Conservation (phyloP, 148 eudicot genomes). For the Chenopodium quinoa region DNA sequence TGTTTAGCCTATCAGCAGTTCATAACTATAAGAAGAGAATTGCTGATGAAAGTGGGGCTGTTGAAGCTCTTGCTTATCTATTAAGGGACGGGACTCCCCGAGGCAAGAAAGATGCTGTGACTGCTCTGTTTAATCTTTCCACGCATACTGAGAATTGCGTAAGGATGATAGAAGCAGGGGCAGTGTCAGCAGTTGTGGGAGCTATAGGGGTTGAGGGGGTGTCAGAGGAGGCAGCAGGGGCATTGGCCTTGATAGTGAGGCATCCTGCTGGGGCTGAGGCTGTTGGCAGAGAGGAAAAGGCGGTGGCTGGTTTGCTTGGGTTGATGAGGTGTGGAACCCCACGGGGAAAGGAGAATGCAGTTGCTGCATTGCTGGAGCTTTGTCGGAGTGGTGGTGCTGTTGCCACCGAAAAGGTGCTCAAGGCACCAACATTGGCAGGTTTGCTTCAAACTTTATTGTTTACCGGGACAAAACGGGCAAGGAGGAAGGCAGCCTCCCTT, state of each 20-base stretch:
- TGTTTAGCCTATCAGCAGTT: slow-evolving; percentile 87
- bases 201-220: slow-evolving; percentile 60
- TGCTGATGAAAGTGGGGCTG: slow-evolving; percentile 60
- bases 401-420: slow-evolving; percentile 61
- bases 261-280: slow-evolving; percentile 72
- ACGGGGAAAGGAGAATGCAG: slow-evolving; percentile 84
- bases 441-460: slow-evolving; percentile 64
- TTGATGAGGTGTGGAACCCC: slow-evolving; percentile 81
- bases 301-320: slow-evolving; percentile 56
- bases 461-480: slow-evolving; percentile 86
- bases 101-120: slow-evolving; percentile 89
- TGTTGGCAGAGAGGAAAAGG: slow-evolving; percentile 61
- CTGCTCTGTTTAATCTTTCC: slow-evolving; percentile 72
- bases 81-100: slow-evolving; percentile 62
- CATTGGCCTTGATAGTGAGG: slow-evolving; percentile 70
- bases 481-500: slow-evolving; percentile 91
- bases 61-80: slow-evolving; percentile 57
- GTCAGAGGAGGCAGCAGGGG: slow-evolving; percentile 84
- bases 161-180: slow-evolving; percentile 63
- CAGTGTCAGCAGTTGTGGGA: slow-evolving; percentile 51
- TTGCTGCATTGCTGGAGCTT: slow-evolving; percentile 81
- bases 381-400: slow-evolving; percentile 68
- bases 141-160: slow-evolving; percentile 57
- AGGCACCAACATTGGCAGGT: slow-evolving; percentile 62
- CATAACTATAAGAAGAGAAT: slow-evolving; percentile 76